These are phyloP conservation scores for Cordyceps cateniannulata DNA, from an alignment of 2,329 filamentous ascomycete genomes.

Conservation along the genomic window DNA sequence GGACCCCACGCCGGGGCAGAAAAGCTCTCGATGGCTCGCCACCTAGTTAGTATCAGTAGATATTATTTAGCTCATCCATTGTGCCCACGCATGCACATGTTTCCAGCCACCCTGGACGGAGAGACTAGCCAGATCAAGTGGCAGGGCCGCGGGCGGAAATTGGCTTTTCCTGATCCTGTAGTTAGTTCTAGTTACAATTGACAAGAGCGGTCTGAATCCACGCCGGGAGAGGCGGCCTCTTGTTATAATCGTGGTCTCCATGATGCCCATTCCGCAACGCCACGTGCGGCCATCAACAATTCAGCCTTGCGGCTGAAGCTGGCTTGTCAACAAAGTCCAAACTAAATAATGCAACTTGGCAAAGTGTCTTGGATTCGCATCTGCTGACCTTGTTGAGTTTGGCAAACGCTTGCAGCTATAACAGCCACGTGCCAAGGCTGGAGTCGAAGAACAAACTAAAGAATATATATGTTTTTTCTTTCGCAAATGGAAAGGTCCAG, in stretches of 20 bases:
- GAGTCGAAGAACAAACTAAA: too few species aligned
- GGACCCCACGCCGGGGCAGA: background rate
- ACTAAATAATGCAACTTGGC: background rate
- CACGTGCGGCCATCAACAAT: too few species aligned
- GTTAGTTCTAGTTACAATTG: background rate
- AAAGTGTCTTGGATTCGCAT: background rate
- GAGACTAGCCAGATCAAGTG: constrained; percentile 10
- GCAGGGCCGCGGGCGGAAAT: constrained; percentile 1
- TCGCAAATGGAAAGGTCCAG: too few species aligned
- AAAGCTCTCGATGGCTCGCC: too few species aligned
- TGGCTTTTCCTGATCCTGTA: background rate
- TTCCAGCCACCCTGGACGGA: background rate
- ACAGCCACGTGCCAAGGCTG: background rate
- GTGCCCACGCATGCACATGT: too few species aligned
- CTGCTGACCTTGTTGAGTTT: background rate
- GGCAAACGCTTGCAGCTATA: background rate
- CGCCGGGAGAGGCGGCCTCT: background rate
- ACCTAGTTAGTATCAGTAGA: too few species aligned
- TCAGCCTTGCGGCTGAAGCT: too few species aligned
- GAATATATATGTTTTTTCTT: too few species aligned
- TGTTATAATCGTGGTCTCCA: too few species aligned
- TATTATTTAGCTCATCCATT: too few species aligned
- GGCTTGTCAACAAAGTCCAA: too few species aligned
- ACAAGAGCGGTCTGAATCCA: too few species aligned
- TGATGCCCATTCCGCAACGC: background rate